Evolutionary conservation across 2,329 filamentous ascomycete species (phyloP).

Genomic region (Diaporthe citriasiana): DNA sequence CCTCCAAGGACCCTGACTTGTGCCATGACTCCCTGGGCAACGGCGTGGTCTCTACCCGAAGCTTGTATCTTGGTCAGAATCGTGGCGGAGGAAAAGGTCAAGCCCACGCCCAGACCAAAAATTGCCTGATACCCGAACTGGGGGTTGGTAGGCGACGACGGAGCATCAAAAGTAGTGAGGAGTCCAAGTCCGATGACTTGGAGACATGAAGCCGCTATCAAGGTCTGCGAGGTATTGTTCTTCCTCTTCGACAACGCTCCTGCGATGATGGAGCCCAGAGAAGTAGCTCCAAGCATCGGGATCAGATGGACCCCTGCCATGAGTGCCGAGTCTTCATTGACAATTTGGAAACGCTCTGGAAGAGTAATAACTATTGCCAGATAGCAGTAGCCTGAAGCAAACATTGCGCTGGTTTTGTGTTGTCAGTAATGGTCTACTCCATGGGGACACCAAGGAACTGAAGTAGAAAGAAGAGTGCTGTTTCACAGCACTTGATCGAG

Average conservation of each 20-base stretch:
- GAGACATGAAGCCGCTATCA: slow-evolving; percentile 63
- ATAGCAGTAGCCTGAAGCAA: slow-evolving; percentile 70
- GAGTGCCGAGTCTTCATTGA: slow-evolving; percentile 66
- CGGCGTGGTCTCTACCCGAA: slow-evolving; percentile 64
- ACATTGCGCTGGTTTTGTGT: slow-evolving; percentile 60
- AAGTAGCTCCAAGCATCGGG: slow-evolving; percentile 70
- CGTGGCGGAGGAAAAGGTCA: slow-evolving; percentile 69
- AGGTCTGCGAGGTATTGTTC: slow-evolving; percentile 67
- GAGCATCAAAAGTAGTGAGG: slow-evolving; percentile 59
- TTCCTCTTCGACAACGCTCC: slow-evolving; percentile 66
- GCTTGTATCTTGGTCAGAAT: slow-evolving; percentile 70
- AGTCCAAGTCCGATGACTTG: slow-evolving; percentile 67
- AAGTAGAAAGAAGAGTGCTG: too few relatives aligned
- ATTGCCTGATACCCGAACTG: slow-evolving; percentile 70
- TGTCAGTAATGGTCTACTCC: neutral
- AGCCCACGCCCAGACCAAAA: slow-evolving; percentile 71
- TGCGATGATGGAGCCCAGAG: slow-evolving; percentile 68
- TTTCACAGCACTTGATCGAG: neutral
- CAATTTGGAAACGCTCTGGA: slow-evolving; percentile 72
- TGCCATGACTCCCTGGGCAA: slow-evolving; percentile 71
- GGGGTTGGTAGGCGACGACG: slow-evolving; percentile 51
- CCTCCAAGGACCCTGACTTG: slow-evolving; percentile 73
- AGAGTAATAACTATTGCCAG: slow-evolving; percentile 71
- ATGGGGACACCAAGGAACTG: too few relatives aligned
- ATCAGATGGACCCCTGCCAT: slow-evolving; percentile 70